A percentile compares a stretch with the other conserved stretches of the same genome.
phyloP scores from a whole-genome alignment of 2,329 filamentous ascomycete genomes.

The Trichocomaceae sp. region DNA sequence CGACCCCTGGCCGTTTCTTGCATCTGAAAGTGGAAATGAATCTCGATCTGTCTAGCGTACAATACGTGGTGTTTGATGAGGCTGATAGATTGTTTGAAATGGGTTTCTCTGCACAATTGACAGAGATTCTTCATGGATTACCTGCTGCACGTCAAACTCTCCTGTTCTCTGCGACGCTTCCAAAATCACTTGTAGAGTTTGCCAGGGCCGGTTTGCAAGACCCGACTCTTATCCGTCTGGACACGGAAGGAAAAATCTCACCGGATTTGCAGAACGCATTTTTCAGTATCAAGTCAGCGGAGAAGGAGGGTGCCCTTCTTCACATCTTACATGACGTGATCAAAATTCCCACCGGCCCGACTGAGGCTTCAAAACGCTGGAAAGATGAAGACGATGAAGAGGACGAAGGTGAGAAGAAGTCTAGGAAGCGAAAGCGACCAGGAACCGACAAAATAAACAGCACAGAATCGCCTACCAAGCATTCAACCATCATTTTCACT shows the following conservation, averaged over 20 bases:
- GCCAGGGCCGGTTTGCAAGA: constrained; percentile 89
- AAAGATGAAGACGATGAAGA: constrained; percentile 39
- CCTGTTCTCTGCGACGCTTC: constrained; percentile 90
- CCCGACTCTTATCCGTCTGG: constrained; percentile 79
- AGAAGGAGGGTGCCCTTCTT: constrained; percentile 88
- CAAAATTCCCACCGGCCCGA: constrained; percentile 68
- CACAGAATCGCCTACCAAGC: constrained; percentile 68
- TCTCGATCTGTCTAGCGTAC: constrained; percentile 80
- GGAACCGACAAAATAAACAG: constrained; percentile 47
- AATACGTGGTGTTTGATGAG: constrained; percentile 96
- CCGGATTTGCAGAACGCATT: constrained; percentile 94
- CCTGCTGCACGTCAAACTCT: constrained; percentile 81
- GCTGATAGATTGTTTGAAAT: constrained; percentile 96
- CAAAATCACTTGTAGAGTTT: constrained; percentile 91
- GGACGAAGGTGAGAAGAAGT: constrained; percentile 32
- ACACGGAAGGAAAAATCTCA: constrained; percentile 92
- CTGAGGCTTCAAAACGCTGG: constrained; percentile 46
- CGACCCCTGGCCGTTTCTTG: constrained; percentile 90
- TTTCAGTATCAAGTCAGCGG: constrained; percentile 83
- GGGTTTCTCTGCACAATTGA: constrained; percentile 90
- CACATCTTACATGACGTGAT: constrained; percentile 89
- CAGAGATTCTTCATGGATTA: constrained; percentile 84
- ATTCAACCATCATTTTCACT: constrained; percentile 91
- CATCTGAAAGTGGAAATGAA: constrained; percentile 97
- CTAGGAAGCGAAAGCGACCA: constrained; percentile 44